Conservation (phyloP, 2,329 filamentous ascomycete species). For the Dissoconium aciculare region DNA sequence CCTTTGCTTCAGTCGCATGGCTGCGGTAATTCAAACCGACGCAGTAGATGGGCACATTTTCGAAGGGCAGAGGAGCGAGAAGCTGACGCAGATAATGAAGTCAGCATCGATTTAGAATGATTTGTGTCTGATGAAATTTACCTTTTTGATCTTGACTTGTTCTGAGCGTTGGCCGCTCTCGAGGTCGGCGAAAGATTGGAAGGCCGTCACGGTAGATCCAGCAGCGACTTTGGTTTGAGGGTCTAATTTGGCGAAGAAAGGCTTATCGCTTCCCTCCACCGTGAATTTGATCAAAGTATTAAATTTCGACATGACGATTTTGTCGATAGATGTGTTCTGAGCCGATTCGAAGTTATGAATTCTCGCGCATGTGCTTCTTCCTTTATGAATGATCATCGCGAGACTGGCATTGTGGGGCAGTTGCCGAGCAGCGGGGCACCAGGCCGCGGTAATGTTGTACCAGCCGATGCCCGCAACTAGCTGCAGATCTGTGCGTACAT, state of each 20-base stretch:
- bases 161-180: neutral
- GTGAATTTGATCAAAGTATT: slow-evolving; percentile 4
- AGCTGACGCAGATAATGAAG: too few species aligned
- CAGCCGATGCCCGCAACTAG: too few species aligned
- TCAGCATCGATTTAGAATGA: too few species aligned
- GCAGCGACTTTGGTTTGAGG: neutral
- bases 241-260: slow-evolving; percentile 2
- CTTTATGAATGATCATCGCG: too few species aligned
- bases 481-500: too few species aligned
- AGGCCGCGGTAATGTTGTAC: too few species aligned
- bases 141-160: neutral
- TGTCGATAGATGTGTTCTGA: too few species aligned
- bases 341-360: too few species aligned
- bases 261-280: neutral
- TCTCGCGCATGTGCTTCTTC: too few species aligned
- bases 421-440: too few species aligned
- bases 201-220: neutral
- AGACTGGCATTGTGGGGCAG: too few species aligned
- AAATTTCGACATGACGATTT: slow-evolving; percentile 3
- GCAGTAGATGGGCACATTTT: slow-evolving; percentile 6
- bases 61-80: slow-evolving; percentile 4
- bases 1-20: slow-evolving; percentile 5
- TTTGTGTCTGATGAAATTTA: too few species aligned
- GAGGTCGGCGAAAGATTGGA: neutral
- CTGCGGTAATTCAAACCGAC: slow-evolving; percentile 8